Conservation (phyloP, 176 grass and related monocot species). For the Raddia guianensis region DNA sequence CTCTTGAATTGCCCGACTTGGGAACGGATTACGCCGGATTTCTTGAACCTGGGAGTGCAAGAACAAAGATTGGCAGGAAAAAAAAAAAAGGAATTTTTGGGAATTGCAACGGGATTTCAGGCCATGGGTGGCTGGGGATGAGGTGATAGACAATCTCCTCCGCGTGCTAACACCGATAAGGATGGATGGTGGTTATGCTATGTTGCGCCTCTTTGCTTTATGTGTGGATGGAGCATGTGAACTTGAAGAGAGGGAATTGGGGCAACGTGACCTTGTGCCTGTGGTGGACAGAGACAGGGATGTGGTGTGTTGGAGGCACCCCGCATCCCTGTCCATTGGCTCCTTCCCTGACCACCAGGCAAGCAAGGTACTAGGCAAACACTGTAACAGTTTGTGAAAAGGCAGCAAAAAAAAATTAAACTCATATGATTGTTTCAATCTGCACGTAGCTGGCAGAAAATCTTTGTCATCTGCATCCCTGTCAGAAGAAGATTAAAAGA, state of each 20-base stretch:
- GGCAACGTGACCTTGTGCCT: neutral
- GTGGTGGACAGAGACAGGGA: constrained; percentile 17
- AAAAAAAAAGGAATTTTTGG: constrained; percentile 15
- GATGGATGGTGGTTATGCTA: constrained; percentile 3
- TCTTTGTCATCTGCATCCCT: neutral
- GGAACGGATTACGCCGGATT: neutral
- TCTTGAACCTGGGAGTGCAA: neutral
- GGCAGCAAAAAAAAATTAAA: neutral
- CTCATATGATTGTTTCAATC: neutral
- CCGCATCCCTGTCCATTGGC: neutral
- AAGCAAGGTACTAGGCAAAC: neutral
- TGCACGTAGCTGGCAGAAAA: neutral
- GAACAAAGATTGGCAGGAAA: neutral
- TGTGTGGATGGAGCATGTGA: neutral
- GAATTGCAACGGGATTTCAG: neutral
- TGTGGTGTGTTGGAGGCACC: too few relatives aligned
- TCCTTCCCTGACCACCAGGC: neutral
- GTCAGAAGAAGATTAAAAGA: neutral
- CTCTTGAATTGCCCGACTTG: neutral
- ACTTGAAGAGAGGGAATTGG: neutral
- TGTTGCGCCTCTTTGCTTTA: neutral
- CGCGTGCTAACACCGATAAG: neutral
- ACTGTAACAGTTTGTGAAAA: neutral
- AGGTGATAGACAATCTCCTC: neutral
- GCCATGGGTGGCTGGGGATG: neutral